Conservation (phyloP, 2,329 filamentous ascomycete genomes). For the Shiraia sp. region DNA sequence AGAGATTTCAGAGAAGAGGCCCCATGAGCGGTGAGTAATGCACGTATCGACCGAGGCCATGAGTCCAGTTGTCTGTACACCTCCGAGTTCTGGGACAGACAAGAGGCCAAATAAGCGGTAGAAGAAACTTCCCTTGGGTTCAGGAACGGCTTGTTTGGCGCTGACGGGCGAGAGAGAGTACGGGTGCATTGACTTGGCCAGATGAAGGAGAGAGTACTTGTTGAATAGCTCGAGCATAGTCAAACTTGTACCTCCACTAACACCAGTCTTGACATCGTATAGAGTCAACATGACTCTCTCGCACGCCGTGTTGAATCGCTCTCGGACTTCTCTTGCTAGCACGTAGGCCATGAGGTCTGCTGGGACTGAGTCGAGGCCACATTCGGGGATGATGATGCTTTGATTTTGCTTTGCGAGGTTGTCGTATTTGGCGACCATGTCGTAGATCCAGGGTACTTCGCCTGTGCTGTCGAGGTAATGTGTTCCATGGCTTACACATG, state of each 20-base stretch:
- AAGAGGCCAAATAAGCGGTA: slow-evolving; percentile 57
- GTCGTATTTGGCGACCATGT: slow-evolving; percentile 66
- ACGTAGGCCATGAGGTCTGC: slow-evolving; percentile 61
- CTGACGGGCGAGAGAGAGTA: slow-evolving; percentile 56
- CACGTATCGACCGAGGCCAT: slow-evolving; percentile 58
- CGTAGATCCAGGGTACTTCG: slow-evolving; percentile 65
- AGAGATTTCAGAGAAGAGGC: slow-evolving; percentile 48
- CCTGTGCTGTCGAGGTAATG: slow-evolving; percentile 71
- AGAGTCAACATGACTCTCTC: slow-evolving; percentile 57
- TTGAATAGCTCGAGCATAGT: slow-evolving; percentile 65
- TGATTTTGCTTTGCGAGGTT: slow-evolving; percentile 61
- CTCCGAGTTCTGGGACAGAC: slow-evolving; percentile 61
- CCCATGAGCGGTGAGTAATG: slow-evolving; percentile 64
- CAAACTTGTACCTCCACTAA: slow-evolving; percentile 63
- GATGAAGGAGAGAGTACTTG: slow-evolving; percentile 50
- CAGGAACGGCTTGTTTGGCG: slow-evolving; percentile 40
- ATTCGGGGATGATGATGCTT: slow-evolving; percentile 64
- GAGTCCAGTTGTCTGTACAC: slow-evolving; percentile 59
- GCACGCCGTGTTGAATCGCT: slow-evolving; percentile 55
- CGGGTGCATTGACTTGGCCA: slow-evolving; percentile 54
- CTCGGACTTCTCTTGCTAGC: slow-evolving; percentile 57
- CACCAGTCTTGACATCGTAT: slow-evolving; percentile 54
- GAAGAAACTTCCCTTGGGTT: slow-evolving; percentile 42
- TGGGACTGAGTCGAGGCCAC: slow-evolving; percentile 65
- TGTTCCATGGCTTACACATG: slow-evolving; percentile 66